Percentiles rank a stretch among this genome's conserved stretches.
Conservation (phyloP, 129 eudicot species). For the Flaveria ramosissima region DNA sequence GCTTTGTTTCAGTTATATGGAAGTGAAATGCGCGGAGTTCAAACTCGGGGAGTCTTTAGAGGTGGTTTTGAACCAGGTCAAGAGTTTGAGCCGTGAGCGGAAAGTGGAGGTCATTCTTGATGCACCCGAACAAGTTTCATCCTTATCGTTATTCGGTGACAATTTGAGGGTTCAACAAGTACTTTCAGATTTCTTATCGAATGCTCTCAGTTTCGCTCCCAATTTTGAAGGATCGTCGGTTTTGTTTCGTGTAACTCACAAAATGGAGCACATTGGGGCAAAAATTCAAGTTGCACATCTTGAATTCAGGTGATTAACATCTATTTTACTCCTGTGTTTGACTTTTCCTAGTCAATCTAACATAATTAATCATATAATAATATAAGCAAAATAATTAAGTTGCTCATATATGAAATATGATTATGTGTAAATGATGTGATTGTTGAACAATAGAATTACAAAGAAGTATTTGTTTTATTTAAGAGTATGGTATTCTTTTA, state of each 20-base stretch:
- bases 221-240: conserved; percentile 68
- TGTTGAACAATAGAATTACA: no score
- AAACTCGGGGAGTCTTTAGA: conserved; percentile 76
- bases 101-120: conserved; percentile 59
- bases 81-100: conserved; percentile 60
- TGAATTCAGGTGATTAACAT: conserved; percentile 61
- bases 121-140: conserved; percentile 58
- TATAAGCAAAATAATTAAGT: no score
- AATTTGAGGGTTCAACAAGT: conserved; percentile 87
- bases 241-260: conserved; percentile 49
- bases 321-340: background rate
- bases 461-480: no score
- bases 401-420: no score
- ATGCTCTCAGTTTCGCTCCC: conserved; percentile 68
- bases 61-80: conserved; percentile 76
- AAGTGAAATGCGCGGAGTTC: conserved; percentile 58
- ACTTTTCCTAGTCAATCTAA: conserved; percentile 8
- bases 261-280: conserved; percentile 62
- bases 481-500: no score
- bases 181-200: conserved; percentile 72
- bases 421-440: no score
- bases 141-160: conserved; percentile 68
- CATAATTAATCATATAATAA: background rate
- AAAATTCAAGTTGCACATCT: conserved; percentile 70
- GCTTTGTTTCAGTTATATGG: conserved; percentile 55